Base-by-base conservation (phyloP, 148 eudicot genomes). In the Cornus controversa region DNA sequence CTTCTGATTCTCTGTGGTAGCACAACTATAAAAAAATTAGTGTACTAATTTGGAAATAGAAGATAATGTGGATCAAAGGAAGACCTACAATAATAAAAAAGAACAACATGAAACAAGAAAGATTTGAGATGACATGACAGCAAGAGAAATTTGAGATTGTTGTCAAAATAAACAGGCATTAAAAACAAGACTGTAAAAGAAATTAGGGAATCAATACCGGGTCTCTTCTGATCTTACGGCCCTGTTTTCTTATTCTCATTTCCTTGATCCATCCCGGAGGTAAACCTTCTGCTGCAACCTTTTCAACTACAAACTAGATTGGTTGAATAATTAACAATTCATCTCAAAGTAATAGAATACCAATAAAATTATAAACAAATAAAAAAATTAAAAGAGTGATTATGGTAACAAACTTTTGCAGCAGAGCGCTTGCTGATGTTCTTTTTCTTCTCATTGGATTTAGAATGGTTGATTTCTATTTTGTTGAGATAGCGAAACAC, bases 401-500 rank as follows among this genome's bases (percentile, higher is more conserved):
- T 3, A 40, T 42, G 63, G 70, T 63, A 60, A 66, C 65, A 64
- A 29, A 73, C 78, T 36, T 78, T 73, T 74, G 28, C 14, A 25
- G 65, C 66, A 75, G 79, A 29, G 67, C 5, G 63, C 28, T 75
- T 26, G 73, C 22, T 57, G 65, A 66, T 45, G 18, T 57, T 54
- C 62, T 69, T 73, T 71, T 78, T 72, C 67, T 71, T 73, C 76
- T 77, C 77, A 34, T 78, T 47, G 54, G 79, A 60, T 45, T 78
- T 27, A 20, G 65, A 15, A 62, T 28, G 18, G 14, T 22, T 27
- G 66, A 13, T 58, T 23, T 69, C 75, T 24, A 27, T 31, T 67
- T 40, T 77, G 45, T 72, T 71, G 66, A 86, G 86, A 77, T 86
- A 79, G 34, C 85, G 86, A 28, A 84, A 81, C 77, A 83, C 89